These are phyloP conservation scores for Patellifolia procumbens DNA, from an alignment of 179 eudicot genomes.

Conservation along the genomic window DNA sequence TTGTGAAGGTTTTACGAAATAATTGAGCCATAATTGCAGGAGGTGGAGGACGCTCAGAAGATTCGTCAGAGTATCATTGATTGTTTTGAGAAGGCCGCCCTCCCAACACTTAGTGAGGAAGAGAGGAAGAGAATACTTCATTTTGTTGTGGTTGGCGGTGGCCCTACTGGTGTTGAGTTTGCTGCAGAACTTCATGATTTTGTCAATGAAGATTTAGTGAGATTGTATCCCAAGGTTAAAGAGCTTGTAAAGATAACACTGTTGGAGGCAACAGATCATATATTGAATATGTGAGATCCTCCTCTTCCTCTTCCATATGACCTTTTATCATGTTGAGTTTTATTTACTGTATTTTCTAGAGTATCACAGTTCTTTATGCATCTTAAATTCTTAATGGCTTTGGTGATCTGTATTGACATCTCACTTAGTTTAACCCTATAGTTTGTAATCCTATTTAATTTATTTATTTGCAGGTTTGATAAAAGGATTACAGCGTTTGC, in stretches of 20 bases:
- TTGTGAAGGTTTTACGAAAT: neutral
- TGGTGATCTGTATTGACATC: neutral
- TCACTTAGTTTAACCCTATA: neutral
- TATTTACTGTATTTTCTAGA: neutral
- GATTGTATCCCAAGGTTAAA: conserved; percentile 66
- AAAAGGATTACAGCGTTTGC: conserved; percentile 93
- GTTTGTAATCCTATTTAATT: neutral
- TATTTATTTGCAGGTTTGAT: conserved; percentile 70
- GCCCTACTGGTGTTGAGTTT: conserved; percentile 97
- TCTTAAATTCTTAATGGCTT: neutral
- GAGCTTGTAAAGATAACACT: conserved; percentile 79
- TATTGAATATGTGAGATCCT: conserved; percentile 74
- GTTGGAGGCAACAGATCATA: conserved; percentile 91
- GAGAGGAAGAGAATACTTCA: conserved; percentile 77
- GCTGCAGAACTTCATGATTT: conserved; percentile 96
- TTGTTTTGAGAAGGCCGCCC: conserved; percentile 83
- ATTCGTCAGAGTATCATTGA: conserved; percentile 78
- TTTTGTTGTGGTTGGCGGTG: conserved; percentile 93
- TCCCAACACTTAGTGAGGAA: conserved; percentile 75
- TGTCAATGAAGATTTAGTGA: conserved; percentile 75
- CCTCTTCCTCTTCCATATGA: conserved; percentile 7
- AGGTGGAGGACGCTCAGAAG: conserved; percentile 94
- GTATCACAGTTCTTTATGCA: neutral
- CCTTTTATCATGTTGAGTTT: too few relatives aligned
- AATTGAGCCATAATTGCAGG: conserved; percentile 42